Conservation (phyloP, 768 basidiomycete species). For the Melanogaster broomeanus region DNA sequence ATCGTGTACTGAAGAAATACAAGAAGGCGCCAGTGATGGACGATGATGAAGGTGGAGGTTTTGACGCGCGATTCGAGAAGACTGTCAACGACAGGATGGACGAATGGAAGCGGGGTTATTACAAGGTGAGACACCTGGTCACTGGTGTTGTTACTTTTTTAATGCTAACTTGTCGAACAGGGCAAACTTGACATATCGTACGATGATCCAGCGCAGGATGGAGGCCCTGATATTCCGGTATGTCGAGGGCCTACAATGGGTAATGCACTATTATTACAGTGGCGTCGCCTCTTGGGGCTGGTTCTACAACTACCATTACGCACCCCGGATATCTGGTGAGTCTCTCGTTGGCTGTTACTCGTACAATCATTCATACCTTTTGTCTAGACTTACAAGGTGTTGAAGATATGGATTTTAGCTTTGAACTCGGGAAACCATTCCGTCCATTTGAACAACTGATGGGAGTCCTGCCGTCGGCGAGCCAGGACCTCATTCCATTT, state of each 20-base stretch:
- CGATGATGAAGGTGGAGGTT: conserved; percentile 69
- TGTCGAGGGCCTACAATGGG: conserved; percentile 96
- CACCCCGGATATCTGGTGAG: conserved; percentile 92
- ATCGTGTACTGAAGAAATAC: conserved; percentile 86
- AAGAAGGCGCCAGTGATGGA: conserved; percentile 78
- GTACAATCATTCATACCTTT: conserved; percentile 4
- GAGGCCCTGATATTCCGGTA: conserved; percentile 75
- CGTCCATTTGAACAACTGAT: conserved; percentile 94
- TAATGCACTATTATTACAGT: conserved; percentile 98
- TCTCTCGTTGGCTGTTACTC: neutral
- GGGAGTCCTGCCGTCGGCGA: conserved; percentile 94
- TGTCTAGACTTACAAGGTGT: conserved; percentile 57
- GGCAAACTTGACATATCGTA: conserved; percentile 86
- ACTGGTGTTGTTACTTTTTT: conserved; percentile 12
- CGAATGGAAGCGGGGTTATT: conserved; percentile 91
- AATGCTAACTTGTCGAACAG: conserved; percentile 37
- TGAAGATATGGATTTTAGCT: conserved; percentile 80
- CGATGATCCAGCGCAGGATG: conserved; percentile 67
- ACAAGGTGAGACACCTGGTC: conserved; percentile 56
- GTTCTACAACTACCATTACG: conserved; percentile 99
- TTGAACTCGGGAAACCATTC: conserved; percentile 88
- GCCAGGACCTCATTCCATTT: conserved; percentile 83
- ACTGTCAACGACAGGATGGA: conserved; percentile 82
- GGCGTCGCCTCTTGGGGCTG: conserved; percentile 98
- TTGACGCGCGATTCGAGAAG: conserved; percentile 77